Percentiles rank a stretch among this genome's conserved stretches.
These are phyloP conservation scores for Tetracladium setigerum DNA, from an alignment of 495 filamentous ascomycete genomes.

Conservation along the genomic window DNA sequence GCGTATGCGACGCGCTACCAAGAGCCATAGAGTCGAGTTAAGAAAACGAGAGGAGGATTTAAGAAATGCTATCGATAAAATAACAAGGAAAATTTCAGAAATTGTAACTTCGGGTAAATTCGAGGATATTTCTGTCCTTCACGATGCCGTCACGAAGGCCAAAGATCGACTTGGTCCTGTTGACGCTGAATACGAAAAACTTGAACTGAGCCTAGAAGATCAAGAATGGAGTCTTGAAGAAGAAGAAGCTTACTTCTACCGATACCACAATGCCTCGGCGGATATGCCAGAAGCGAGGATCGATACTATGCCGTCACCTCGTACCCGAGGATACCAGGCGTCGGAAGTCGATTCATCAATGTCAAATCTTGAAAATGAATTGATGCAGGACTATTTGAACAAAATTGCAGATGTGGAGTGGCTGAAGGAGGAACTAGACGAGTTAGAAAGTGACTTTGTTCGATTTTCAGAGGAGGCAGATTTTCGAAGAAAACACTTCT, in stretches of 20 bases:
- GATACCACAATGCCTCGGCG: neutral
- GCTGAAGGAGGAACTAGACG: slow-evolving; percentile 8
- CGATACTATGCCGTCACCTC: slow-evolving; percentile 7
- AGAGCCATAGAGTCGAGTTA: slow-evolving; percentile 1
- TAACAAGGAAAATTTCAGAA: slow-evolving; percentile 7
- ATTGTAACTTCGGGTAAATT: slow-evolving; percentile 2
- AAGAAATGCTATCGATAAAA: neutral
- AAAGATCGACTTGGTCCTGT: slow-evolving; percentile 14
- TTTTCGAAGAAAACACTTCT: slow-evolving; percentile 3
- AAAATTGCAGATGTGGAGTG: slow-evolving; percentile 7
- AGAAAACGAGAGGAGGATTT: slow-evolving; percentile 1
- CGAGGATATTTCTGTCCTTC: neutral
- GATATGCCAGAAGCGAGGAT: slow-evolving; percentile 2
- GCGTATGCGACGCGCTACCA: slow-evolving; percentile 8
- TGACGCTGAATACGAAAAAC: slow-evolving; percentile 12
- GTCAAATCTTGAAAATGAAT: neutral
- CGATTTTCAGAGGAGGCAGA: slow-evolving; percentile 4
- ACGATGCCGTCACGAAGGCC: slow-evolving; percentile 4
- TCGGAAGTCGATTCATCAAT: slow-evolving; percentile 3
- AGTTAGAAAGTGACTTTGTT: slow-evolving; percentile 14
- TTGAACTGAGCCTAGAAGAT: slow-evolving; percentile 10
- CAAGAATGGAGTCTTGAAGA: slow-evolving; percentile 17
- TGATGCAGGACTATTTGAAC: slow-evolving; percentile 10
- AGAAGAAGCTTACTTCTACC: slow-evolving; percentile 18
- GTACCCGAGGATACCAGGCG: slow-evolving; percentile 2